Base-by-base conservation (phyloP, 1,284 basidiomycete species). In the Takashimella tepidaria region DNA sequence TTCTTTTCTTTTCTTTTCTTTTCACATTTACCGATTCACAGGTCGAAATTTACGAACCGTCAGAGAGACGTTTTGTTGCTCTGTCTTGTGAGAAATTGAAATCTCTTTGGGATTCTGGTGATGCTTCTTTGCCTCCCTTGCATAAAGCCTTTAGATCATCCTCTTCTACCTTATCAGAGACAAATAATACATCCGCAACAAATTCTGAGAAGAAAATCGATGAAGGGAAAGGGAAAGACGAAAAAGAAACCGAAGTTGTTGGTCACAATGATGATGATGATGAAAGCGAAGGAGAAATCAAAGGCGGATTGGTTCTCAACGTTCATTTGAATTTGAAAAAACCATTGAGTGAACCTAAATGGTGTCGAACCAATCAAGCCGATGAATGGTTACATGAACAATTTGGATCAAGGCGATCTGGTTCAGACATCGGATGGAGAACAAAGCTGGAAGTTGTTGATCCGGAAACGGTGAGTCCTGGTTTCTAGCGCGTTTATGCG, bases 291-390 rank as follows among this genome's bases (percentile, higher is more conserved):
- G n/a, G n/a, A n/a, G n/a, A n/a, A n/a, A n/a, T n/a, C 31, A 16
- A 16, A 49, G n/a, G 61, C 10, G 58, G 56, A 4, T 57, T 77
- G 48, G 70, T 70, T 13, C 60, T 80, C 13, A 69, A 70, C 0
- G 77, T 78, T 6, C 82, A 88, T 73, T 81, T 98, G 53, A 93
- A 98, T 73, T 87, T 83, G 54, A 84, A 83, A 41, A 84, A 87
- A 55, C 92, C 93, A 0, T 77, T 97, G 25, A 92, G 89, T 8
- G 92, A 98, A 73, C 89, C 93, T 2, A 88, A 89, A 70, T 98
- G 95, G 95, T 88, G 92, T 45, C 90, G 90, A 72, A 88, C 87
- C 3, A 92, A 93, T 44, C 89, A 93, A 69, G 83, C 95, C 19
- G 88, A 92, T 62, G 90, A 92, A 47, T 96, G 92, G 89, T 78